Percentiles rank a stretch among this genome's conserved stretches.
These are phyloP conservation scores for Polysphondylium violaceum DNA, from an alignment of 78 protist genomes.

Conservation along the genomic window DNA sequence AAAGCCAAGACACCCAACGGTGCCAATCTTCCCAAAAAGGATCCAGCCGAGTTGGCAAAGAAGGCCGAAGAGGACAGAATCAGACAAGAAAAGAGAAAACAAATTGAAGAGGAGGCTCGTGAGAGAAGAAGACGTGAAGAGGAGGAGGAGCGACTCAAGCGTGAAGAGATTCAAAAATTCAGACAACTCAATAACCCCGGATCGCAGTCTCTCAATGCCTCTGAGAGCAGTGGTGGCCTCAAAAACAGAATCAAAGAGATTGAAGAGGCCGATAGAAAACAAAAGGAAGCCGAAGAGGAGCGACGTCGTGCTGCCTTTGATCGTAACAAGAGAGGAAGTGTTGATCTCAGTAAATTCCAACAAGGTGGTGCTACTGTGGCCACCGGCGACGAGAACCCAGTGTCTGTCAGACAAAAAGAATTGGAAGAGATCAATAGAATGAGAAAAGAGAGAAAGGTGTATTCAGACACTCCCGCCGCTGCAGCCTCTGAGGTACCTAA, in stretches of 20 bases:
- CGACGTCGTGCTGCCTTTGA: not conserved
- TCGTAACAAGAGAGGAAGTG: conserved; percentile 13
- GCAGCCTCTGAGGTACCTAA: not conserved
- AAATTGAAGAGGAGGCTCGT: conserved; percentile 72
- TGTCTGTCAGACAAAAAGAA: conserved; percentile 40
- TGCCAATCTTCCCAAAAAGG: conserved; percentile 1
- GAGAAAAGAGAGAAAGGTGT: conserved; percentile 20
- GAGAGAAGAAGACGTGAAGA: conserved; percentile 53
- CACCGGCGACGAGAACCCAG: conserved; percentile 17
- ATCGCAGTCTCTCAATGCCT: not conserved
- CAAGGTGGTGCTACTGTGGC: not conserved
- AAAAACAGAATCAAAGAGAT: conserved; percentile 73
- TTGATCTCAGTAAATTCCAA: conserved; percentile 7
- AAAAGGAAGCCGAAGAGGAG: conserved; percentile 39
- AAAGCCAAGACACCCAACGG: conserved; percentile 35
- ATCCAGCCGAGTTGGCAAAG: conserved; percentile 44
- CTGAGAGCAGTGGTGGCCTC: not conserved
- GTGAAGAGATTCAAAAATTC: conserved; percentile 49
- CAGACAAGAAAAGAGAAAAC: conserved; percentile 53
- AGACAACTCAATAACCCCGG: conserved; percentile 39
- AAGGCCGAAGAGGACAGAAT: conserved; percentile 64
- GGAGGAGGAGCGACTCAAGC: conserved; percentile 51
- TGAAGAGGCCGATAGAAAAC: conserved; percentile 59
- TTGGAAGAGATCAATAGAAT: conserved; percentile 31
- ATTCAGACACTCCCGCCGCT: not conserved